phyloP scores from a whole-genome alignment of 345 rosid species.

The Citrus maxima region DNA sequence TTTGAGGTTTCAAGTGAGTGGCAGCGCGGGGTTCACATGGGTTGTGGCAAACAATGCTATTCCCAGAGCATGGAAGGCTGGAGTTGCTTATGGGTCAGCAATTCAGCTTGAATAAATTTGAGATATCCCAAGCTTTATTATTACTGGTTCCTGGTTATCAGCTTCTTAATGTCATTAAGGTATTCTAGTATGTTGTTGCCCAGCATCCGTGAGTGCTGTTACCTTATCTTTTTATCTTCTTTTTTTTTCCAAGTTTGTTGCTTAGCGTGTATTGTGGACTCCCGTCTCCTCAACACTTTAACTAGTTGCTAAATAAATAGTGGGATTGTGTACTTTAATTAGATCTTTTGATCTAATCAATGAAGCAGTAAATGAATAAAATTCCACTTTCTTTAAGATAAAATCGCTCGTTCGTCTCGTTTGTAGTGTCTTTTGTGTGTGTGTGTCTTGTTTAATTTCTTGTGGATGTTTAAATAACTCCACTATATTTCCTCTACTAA shows the following conservation, averaged over 20 bases:
- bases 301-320: background rate
- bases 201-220: background rate
- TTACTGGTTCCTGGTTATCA: background rate
- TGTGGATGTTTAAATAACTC: too few species aligned
- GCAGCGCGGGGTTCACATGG: slow-evolving; percentile 50
- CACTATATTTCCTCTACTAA: too few species aligned
- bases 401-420: too few species aligned
- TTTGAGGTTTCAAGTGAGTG: slow-evolving; percentile 53
- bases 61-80: slow-evolving; percentile 61
- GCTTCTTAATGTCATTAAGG: background rate
- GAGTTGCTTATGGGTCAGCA: slow-evolving; percentile 52
- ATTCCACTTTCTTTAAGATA: background rate
- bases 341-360: background rate
- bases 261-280: background rate
- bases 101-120: slow-evolving; percentile 45
- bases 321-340: background rate
- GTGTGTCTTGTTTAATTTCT: too few species aligned
- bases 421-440: fast-evolving
- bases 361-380: background rate
- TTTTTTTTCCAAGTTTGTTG: background rate
- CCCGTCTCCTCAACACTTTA: too few species aligned
- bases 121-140: background rate
- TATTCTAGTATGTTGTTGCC: background rate
- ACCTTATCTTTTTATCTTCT: too few species aligned
- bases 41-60: slow-evolving; percentile 45